Conservation (phyloP, 2,329 filamentous ascomycete genomes). For the Lachnellula hyalina region DNA sequence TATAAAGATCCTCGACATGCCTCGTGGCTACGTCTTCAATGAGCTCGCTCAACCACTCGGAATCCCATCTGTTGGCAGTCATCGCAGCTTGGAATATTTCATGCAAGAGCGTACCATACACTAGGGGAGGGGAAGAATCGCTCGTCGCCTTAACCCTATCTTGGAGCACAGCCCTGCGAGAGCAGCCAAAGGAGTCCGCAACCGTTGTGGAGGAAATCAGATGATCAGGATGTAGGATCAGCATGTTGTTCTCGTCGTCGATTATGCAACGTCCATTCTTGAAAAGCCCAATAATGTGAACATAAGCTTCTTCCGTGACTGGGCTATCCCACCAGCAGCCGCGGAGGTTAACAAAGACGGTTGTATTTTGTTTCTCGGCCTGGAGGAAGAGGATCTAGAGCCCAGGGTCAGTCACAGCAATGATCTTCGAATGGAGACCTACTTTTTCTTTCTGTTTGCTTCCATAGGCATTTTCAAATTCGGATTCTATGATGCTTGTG, state of each 20-base stretch:
- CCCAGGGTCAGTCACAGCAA: constrained; percentile 4
- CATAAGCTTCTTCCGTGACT: constrained; percentile 66
- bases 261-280: constrained; percentile 71
- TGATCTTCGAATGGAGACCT: constrained; percentile 20
- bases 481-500: constrained; percentile 63
- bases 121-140: constrained; percentile 70
- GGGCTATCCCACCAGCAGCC: constrained; percentile 84
- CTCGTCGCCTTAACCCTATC: constrained; percentile 90
- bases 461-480: constrained; percentile 61
- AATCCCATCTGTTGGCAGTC: constrained; percentile 75
- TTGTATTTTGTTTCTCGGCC: constrained; percentile 63
- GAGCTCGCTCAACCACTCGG: constrained; percentile 56
- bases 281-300: constrained; percentile 83
- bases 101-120: constrained; percentile 91
- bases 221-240: constrained; percentile 93
- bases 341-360: constrained; percentile 68
- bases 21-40: constrained; percentile 66
- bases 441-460: constrained; percentile 67
- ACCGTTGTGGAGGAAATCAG: constrained; percentile 92
- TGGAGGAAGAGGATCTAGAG: constrained; percentile 74
- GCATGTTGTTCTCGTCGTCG: constrained; percentile 74
- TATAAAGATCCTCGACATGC: constrained; percentile 85
- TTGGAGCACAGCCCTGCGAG: constrained; percentile 85
- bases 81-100: constrained; percentile 93
- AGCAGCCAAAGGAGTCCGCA: constrained; percentile 91